These are phyloP conservation scores for Parathielavia hyrcaniae DNA, from an alignment of 495 filamentous ascomycete genomes.

Conservation along the genomic window DNA sequence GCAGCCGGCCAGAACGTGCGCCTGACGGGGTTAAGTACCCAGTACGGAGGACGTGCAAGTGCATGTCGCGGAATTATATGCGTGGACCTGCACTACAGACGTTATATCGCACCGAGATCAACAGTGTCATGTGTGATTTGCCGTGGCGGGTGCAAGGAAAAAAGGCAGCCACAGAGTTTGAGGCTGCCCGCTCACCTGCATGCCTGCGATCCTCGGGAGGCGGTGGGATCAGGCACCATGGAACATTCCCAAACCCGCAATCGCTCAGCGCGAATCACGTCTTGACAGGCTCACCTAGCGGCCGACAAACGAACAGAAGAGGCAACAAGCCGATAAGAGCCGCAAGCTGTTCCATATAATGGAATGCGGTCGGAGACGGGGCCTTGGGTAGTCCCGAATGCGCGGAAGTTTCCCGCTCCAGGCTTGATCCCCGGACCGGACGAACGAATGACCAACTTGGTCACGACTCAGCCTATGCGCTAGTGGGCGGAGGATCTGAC, in stretches of 20 bases:
- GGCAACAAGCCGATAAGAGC: not conserved
- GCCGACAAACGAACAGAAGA: not conserved
- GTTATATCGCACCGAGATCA: no score
- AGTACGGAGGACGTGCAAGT: no score
- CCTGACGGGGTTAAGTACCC: no score
- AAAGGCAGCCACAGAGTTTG: no score
- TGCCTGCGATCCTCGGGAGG: not conserved
- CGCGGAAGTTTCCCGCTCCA: slow-evolving; percentile 1
- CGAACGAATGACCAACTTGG: no score
- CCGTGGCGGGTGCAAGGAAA: no score
- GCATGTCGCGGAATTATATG: no score
- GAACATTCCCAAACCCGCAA: not conserved
- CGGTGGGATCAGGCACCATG: not conserved
- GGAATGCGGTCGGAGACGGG: slow-evolving; percentile 5
- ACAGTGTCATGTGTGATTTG: no score
- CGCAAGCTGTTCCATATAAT: not conserved
- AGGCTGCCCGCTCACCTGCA: not conserved
- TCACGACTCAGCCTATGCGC: slow-evolving; percentile 17
- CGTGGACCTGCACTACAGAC: no score
- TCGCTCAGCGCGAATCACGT: no score
- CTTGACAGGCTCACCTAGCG: not conserved
- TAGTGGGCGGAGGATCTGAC: slow-evolving; percentile 21
- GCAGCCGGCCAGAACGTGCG: no score
- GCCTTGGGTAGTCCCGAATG: not conserved
- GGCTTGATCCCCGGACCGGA: not conserved